Base-by-base conservation (phyloP, 2,329 filamentous ascomycete genomes). In the Alternaria panax region DNA sequence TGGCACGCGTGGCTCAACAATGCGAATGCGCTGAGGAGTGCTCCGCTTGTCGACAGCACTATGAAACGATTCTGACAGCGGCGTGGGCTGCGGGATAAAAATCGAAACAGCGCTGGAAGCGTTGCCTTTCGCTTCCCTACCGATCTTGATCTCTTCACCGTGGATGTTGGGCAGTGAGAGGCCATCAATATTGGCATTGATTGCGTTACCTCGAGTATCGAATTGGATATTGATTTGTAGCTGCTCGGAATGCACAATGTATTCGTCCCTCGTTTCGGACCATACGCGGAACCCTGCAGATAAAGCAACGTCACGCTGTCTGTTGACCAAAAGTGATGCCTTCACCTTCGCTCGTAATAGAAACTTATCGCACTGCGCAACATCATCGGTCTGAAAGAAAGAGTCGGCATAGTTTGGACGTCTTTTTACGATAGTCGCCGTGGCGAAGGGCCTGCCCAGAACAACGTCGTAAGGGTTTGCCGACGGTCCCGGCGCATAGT, bases 161-260 rank as follows among this genome's bases (percentile, higher is more conserved):
- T 52, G 57, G 11, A 67, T 61, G 36, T 67, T 69, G 1, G 58
- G 58, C 5, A 69, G 32, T 22, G 45, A 53, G 2, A 43, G 27
- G 2, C 41, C 48, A 2, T 46, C 28, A 2, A 60, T 7, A 0
- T 53, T 16, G 2, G 41, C 53, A 3, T 52, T 36, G 1, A 27
- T 25, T 2, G 51, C 28, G 16, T 63, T 66, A 12, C 63, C 66
- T 9, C 55, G 24, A 0, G 34, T 5, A 24, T 69, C 55, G 5
- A 70, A 48, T 1, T 42, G 47, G 14, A 62, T 28, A 5, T 42
- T 32, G 36, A 57, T 30, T 0, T 32, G 5, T 1, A 43, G 38
- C 11, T 68, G 65, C 27, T 67, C 63, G 1, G 65, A 62, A 36
- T 71, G 68, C n/a, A 65, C 30, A 7, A 67, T 40, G 20, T 47